Conservation (phyloP, 2,329 filamentous ascomycete species). For the Rhynchosporium graminicola region DNA sequence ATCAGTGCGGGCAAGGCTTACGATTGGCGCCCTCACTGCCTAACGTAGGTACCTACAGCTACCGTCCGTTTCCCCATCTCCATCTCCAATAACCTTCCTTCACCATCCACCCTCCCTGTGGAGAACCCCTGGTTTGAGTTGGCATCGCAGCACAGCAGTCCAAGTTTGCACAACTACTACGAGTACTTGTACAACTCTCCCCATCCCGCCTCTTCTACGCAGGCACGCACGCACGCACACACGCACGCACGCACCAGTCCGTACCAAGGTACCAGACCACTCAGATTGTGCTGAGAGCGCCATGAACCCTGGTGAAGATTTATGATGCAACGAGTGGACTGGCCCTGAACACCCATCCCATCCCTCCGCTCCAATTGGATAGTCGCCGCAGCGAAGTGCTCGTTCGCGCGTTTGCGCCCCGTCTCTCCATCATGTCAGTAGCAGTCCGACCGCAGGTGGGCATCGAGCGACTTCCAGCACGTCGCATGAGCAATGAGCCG, state of each 20-base stretch:
- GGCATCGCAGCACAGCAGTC: too few species aligned
- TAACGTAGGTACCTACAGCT: too few species aligned
- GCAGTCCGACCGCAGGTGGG: conserved; percentile 39
- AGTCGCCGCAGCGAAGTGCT: conserved; percentile 9
- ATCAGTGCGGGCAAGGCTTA: background rate
- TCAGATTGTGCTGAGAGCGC: conserved; percentile 18
- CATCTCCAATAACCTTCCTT: background rate
- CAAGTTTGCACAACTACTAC: too few species aligned
- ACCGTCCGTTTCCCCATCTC: too few species aligned
- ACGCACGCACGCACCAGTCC: background rate
- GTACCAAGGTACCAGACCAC: background rate
- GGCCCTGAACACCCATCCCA: conserved; percentile 20
- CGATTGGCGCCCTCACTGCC: conserved; percentile 6
- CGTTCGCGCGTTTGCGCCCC: conserved; percentile 5
- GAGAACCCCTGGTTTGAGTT: too few species aligned
- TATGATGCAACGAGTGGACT: conserved; percentile 37
- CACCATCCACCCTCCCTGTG: background rate
- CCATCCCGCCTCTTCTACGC: conserved; percentile 3
- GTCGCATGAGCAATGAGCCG: conserved; percentile 53
- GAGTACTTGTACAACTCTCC: background rate
- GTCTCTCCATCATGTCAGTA: conserved; percentile 34
- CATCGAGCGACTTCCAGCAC: conserved; percentile 40
- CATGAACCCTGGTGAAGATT: conserved; percentile 26
- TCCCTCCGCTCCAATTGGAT: conserved; percentile 11
- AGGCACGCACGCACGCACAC: background rate